These are phyloP conservation scores for Dillenia turbinata DNA, from an alignment of 164 flowering plant genomes.

Conservation along the genomic window DNA sequence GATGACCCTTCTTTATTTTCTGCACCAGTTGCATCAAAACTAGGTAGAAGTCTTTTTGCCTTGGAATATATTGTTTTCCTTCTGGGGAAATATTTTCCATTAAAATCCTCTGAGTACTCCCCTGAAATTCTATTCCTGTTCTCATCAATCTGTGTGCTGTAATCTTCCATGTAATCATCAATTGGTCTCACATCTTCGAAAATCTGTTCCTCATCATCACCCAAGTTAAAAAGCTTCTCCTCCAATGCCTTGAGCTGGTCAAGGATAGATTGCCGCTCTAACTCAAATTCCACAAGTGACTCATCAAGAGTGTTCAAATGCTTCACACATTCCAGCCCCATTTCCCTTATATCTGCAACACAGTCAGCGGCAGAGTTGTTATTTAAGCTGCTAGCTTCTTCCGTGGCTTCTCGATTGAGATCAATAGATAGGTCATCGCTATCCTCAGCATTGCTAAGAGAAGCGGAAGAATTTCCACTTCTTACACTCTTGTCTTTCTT, in stretches of 20 bases:
- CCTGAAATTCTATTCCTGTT: conserved; percentile 28
- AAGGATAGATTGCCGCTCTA: conserved; percentile 70
- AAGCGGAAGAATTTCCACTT: conserved; percentile 48
- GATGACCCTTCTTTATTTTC: conserved; percentile 36
- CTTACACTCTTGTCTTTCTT: conserved; percentile 32
- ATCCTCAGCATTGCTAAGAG: conserved; percentile 55
- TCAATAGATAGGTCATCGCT: conserved; percentile 64
- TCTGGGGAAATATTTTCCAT: conserved; percentile 38
- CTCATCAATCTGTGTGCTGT: conserved; percentile 23
- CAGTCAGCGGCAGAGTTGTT: conserved; percentile 53
- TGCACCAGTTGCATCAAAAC: conserved; percentile 42
- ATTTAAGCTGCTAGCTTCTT: conserved; percentile 28
- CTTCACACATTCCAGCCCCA: too few relatives aligned
- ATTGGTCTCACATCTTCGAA: conserved; percentile 27
- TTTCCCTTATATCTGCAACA: conserved; percentile 46
- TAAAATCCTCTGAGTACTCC: conserved; percentile 37
- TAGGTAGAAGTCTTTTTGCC: conserved; percentile 76
- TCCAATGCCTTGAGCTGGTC: conserved; percentile 82
- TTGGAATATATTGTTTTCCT: conserved; percentile 35
- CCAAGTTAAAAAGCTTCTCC: conserved; percentile 65
- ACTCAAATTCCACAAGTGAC: conserved; percentile 69
- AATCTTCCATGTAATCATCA: conserved; percentile 25
- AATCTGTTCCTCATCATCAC: conserved; percentile 33
- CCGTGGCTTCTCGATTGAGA: conserved; percentile 49
- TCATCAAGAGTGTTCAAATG: conserved; percentile 3